These are phyloP conservation scores for Capsicum pubescens DNA, from an alignment of 257 asterid genomes.

Conservation along the genomic window DNA sequence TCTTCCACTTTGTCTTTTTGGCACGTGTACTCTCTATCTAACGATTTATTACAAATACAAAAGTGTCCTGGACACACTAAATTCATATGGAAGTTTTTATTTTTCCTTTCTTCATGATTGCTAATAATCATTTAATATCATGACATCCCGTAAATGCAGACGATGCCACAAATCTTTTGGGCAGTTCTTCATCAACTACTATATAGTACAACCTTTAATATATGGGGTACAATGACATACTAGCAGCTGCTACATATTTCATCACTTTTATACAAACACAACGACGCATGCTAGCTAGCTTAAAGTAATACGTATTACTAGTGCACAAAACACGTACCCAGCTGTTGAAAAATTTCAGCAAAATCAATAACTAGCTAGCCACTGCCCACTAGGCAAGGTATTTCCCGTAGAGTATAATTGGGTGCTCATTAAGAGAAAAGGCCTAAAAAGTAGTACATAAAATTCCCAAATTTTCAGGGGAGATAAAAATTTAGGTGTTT, in stretches of 20 bases:
- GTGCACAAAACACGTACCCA: neutral
- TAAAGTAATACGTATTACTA: neutral
- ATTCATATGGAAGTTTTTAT: neutral
- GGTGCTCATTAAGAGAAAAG: neutral
- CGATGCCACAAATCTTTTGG: neutral
- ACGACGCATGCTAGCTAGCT: neutral
- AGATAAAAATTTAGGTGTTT: neutral
- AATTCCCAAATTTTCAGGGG: neutral
- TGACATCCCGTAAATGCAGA: neutral
- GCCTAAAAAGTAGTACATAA: neutral
- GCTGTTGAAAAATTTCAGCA: neutral
- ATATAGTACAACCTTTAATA: neutral
- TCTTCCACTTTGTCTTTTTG: neutral
- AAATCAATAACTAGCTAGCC: conserved; percentile 1
- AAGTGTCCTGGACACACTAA: neutral
- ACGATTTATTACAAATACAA: neutral
- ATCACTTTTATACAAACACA: neutral
- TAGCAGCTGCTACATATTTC: too few species aligned
- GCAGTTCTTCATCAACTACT: neutral
- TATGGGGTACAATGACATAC: neutral
- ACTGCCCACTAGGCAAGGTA: neutral
- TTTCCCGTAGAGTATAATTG: neutral
- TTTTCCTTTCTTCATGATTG: neutral
- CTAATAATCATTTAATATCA: conserved; percentile 10
- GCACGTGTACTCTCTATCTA: neutral